Evolutionary conservation across 768 basidiomycete genomes (phyloP).

Genomic region (Russula virescens): DNA sequence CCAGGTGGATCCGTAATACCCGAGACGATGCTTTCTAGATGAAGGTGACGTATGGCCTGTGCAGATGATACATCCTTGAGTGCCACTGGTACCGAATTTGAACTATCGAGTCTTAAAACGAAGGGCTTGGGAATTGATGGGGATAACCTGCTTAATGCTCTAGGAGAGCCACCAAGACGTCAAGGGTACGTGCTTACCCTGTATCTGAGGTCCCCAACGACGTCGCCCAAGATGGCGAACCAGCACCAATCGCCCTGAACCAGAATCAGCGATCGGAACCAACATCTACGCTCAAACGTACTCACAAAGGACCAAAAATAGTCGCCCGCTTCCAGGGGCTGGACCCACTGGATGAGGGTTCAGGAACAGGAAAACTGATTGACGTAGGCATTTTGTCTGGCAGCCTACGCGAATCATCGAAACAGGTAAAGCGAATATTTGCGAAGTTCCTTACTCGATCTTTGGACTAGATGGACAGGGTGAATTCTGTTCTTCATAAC

Average conservation of each 20-base stretch:
- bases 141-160: background rate
- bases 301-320: conserved; percentile 26
- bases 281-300: background rate
- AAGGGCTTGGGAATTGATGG: conserved; percentile 1
- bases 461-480: conserved; percentile 7
- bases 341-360: background rate
- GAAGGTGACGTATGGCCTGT: background rate
- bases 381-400: conserved; percentile 21
- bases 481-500: conserved; percentile 7
- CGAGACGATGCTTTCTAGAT: conserved; percentile 12
- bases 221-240: conserved; percentile 2
- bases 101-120: conserved; percentile 17
- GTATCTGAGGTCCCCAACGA: background rate
- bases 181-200: conserved; percentile 1
- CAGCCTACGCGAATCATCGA: conserved; percentile 4
- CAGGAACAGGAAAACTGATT: conserved; percentile 19
- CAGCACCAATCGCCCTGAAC: conserved; percentile 15
- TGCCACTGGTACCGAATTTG: conserved; percentile 17
- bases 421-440: background rate
- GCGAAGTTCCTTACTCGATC: conserved; percentile 1
- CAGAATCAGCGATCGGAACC: background rate
- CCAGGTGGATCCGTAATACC: conserved; percentile 23
- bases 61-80: conserved; percentile 20
- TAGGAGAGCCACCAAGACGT: background rate
- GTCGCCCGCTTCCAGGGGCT: conserved; percentile 18